These are phyloP conservation scores for Daldinia decipiens DNA, from an alignment of 495 filamentous ascomycete species.

Conservation along the genomic window DNA sequence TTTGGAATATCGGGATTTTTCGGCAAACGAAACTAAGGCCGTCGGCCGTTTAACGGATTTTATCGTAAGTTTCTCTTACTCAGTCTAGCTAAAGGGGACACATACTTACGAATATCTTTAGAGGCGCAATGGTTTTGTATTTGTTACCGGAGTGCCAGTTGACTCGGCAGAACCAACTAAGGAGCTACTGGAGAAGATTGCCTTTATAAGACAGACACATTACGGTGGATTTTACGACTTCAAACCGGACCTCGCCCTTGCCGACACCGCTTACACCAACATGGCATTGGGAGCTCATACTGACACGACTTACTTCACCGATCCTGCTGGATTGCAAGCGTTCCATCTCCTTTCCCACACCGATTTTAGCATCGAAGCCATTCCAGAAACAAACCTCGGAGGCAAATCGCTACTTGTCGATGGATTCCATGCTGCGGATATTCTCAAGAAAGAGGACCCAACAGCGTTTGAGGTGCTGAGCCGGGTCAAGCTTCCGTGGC, in stretches of 20 bases:
- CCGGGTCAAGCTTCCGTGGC: constrained; percentile 67
- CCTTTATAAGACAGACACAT: constrained; percentile 85
- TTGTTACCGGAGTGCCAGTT: constrained; percentile 72
- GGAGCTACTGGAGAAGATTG: constrained; percentile 77
- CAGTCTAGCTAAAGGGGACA: constrained; percentile 3
- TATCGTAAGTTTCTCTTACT: constrained; percentile 41
- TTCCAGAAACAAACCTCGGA: constrained; percentile 50
- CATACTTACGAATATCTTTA: constrained; percentile 39
- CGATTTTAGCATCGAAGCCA: constrained; percentile 32
- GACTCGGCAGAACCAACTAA: constrained; percentile 73
- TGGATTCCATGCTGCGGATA: constrained; percentile 75
- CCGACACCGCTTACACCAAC: constrained; percentile 93
- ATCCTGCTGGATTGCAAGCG: constrained; percentile 87
- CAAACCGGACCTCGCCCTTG: constrained; percentile 83
- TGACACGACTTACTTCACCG: constrained; percentile 93
- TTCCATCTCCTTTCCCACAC: constrained; percentile 89
- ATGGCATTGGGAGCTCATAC: constrained; percentile 82
- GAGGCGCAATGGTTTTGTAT: constrained; percentile 72
- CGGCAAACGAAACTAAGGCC: constrained; percentile 65
- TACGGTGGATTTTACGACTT: constrained; percentile 98
- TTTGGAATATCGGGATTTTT: constrained; percentile 54
- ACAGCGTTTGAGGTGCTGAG: constrained; percentile 64
- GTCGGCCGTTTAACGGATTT: constrained; percentile 64
- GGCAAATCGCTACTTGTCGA: constrained; percentile 84
- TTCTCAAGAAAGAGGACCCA: constrained; percentile 60